Base-by-base conservation (phyloP, 2,329 filamentous ascomycete species). In the Tothia fuscella region DNA sequence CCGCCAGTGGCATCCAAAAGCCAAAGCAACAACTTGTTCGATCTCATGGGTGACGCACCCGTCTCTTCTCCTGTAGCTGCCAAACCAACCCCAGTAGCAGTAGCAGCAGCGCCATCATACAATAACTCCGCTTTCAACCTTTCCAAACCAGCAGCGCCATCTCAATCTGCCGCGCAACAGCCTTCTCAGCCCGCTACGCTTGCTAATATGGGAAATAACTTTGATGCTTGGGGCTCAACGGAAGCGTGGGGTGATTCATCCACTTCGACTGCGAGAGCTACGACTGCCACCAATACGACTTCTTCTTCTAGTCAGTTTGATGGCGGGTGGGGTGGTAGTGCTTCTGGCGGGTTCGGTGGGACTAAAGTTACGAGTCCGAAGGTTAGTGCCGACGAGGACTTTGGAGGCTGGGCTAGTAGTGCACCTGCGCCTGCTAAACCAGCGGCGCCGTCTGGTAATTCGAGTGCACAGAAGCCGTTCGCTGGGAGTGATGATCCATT, bases 341-440 rank as follows among this genome's bases (percentile, higher is more conserved):
- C 68, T 41, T 56, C 60, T 52, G 50, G 51, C 55, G 30, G 54
- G 57, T 41, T 57, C 56, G 2, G 57, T 19, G 20, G 21, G 9
- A n/a, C 25, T 5, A 42, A 28, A 10, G 14, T 17, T 9, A 25
- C 22, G 21, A 37, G 22, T 16, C 34, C 33, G 20, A 24, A 34
- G 25, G 43, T 26, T 9, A 38, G 29, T 24, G 82, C 84, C 0
- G 89, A 96, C 53, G 89, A 96, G 60, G 89, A 96, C 56, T 96
- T 95, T 65, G 89, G 89, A 16, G 88, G 89, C 10, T 96, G 89
- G 89, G 78, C 84, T 36, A 93, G 85, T 56, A 76, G 78, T 33
- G 66, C 70, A 65, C 80, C 73, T 54, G 59, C 58, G 37, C 60
- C 60, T 19, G 56, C 60, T 12, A 62, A 70, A 37, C 66, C 78